Evolutionary conservation across 2,329 filamentous ascomycete species (phyloP).

Genomic region (Aspergillus japonicus): DNA sequence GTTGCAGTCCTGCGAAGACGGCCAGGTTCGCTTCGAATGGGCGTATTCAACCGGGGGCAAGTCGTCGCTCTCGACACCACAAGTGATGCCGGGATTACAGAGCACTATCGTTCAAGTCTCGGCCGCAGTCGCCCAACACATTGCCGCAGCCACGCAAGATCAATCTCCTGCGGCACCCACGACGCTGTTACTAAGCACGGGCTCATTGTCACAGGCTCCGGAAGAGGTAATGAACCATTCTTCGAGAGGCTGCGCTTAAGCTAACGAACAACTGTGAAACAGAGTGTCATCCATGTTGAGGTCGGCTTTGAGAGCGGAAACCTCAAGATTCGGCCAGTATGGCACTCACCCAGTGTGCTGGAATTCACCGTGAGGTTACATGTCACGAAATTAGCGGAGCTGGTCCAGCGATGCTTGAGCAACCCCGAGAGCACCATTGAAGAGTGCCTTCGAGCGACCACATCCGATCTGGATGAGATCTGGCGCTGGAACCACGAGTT

Average conservation of each 20-base stretch:
- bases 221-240: slow-evolving; percentile 17
- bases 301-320: slow-evolving; percentile 24
- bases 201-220: slow-evolving; percentile 17
- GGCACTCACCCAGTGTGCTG: slow-evolving; percentile 43
- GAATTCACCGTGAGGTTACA: slow-evolving; percentile 46
- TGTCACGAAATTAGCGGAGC: slow-evolving; percentile 46
- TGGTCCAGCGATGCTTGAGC: slow-evolving; percentile 36
- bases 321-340: slow-evolving; percentile 43
- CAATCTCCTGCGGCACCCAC: not conserved
- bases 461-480: slow-evolving; percentile 44
- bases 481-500: slow-evolving; percentile 51
- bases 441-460: slow-evolving; percentile 32
- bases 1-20: slow-evolving; percentile 44
- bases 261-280: slow-evolving; percentile 12
- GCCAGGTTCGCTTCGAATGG: slow-evolving; percentile 43
- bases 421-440: slow-evolving; percentile 31
- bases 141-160: slow-evolving; percentile 16
- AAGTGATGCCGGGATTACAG: slow-evolving; percentile 36
- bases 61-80: slow-evolving; percentile 28
- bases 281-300: slow-evolving; percentile 37
- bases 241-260: slow-evolving; percentile 1
- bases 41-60: slow-evolving; percentile 24
- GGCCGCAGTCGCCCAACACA: slow-evolving; percentile 28
- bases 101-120: slow-evolving; percentile 29
- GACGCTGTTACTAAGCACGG: slow-evolving; percentile 28